Conservation (phyloP, 1,139 yeast species). For the Nadsonia starkeyi-henricii region DNA sequence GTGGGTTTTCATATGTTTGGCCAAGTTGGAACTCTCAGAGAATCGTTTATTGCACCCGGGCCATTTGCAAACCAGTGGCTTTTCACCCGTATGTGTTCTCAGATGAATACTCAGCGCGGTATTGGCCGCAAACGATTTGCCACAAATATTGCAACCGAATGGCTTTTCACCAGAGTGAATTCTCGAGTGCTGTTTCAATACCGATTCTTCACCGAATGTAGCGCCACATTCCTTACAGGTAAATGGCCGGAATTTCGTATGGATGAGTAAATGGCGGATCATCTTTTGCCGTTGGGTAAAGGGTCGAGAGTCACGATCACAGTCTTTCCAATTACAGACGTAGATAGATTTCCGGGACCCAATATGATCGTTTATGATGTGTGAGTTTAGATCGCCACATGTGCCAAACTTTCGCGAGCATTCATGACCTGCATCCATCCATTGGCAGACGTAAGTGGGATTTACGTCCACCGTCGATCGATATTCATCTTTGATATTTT, state of each 20-base stretch:
- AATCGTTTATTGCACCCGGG: slow-evolving; percentile 76
- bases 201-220: slow-evolving; percentile 51
- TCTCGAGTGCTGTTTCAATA: slow-evolving; percentile 64
- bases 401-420: slow-evolving; percentile 25
- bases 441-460: background rate
- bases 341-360: slow-evolving; percentile 62
- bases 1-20: slow-evolving; percentile 61
- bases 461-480: too few species aligned
- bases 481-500: too few species aligned
- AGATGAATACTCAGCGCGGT: slow-evolving; percentile 49
- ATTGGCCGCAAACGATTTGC: slow-evolving; percentile 53
- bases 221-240: slow-evolving; percentile 55
- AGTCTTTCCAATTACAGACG: slow-evolving; percentile 64
- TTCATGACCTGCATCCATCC: background rate
- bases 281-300: slow-evolving; percentile 80
- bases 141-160: slow-evolving; percentile 63
- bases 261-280: slow-evolving; percentile 73
- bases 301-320: slow-evolving; percentile 45
- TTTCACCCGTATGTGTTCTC: slow-evolving; percentile 84
- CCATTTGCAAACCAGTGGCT: slow-evolving; percentile 67
- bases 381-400: slow-evolving; percentile 54
- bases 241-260: slow-evolving; percentile 72
- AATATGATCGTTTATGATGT: slow-evolving; percentile 52
- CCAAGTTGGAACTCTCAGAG: slow-evolving; percentile 76
- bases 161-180: slow-evolving; percentile 85